phyloP scores from a whole-genome alignment of 1,284 basidiomycete genomes.

The Austroboletus niveus region DNA sequence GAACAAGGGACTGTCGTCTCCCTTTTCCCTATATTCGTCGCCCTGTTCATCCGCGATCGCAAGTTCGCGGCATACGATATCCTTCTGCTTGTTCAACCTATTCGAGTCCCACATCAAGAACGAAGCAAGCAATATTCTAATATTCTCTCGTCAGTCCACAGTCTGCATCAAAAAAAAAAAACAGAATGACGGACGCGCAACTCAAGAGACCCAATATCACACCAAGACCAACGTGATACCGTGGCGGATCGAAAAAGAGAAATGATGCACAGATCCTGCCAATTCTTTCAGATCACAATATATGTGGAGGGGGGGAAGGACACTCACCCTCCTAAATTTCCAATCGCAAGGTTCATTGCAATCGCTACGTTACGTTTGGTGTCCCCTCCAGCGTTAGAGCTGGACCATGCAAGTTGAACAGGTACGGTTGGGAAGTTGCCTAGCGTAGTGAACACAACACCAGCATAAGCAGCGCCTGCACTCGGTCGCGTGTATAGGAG shows the following conservation, averaged over 20 bases:
- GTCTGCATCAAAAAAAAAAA: neutral
- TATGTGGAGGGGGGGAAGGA: neutral
- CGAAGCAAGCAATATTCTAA: constrained; percentile 22
- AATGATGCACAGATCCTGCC: constrained; percentile 43
- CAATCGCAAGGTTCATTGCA: constrained; percentile 54
- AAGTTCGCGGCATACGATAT: constrained; percentile 35
- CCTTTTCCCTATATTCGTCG: constrained; percentile 40
- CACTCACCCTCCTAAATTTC: constrained; percentile 51
- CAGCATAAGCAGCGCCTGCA: constrained; percentile 43
- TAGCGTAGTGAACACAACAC: constrained; percentile 47
- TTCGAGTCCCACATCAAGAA: constrained; percentile 39
- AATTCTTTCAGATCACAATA: neutral
- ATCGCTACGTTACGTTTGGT: constrained; percentile 49
- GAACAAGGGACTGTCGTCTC: constrained; percentile 50
- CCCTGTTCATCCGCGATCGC: constrained; percentile 37
- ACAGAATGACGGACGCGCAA: constrained; percentile 25
- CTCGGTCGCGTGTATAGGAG: constrained; percentile 38
- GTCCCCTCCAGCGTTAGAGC: constrained; percentile 55
- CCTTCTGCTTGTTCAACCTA: constrained; percentile 40
- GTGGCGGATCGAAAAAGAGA: constrained; percentile 44
- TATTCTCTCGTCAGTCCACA: neutral
- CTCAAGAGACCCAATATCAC: constrained; percentile 34
- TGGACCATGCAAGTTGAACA: constrained; percentile 54
- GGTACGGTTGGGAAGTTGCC: constrained; percentile 55
- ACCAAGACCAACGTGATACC: constrained; percentile 48